These are phyloP conservation scores for Microbotryomycetes sp. DNA, from an alignment of 1,284 basidiomycete genomes.

Conservation along the genomic window DNA sequence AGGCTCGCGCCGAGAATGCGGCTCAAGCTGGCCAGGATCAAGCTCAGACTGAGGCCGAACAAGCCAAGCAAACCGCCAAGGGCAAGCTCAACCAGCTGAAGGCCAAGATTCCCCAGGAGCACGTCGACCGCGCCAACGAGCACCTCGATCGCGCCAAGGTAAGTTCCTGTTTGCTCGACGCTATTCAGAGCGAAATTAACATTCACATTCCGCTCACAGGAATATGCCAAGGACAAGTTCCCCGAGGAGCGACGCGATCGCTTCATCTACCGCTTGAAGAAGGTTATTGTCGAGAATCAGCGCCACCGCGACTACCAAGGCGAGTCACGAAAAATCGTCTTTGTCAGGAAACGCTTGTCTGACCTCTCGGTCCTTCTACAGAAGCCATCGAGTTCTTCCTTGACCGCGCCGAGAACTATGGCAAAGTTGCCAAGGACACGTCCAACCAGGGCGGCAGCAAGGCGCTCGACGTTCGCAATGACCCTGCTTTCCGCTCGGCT, in stretches of 20 bases:
- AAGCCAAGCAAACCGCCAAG: slow-evolving; percentile 42
- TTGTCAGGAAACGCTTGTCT: too few species aligned
- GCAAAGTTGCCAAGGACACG: slow-evolving; percentile 53
- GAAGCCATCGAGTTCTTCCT: slow-evolving; percentile 44
- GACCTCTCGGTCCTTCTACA: not conserved
- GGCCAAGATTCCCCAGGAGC: slow-evolving; percentile 53
- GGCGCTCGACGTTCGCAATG: slow-evolving; percentile 46
- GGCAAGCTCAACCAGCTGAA: slow-evolving; percentile 52
- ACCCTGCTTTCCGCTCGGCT: slow-evolving; percentile 55
- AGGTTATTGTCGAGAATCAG: slow-evolving; percentile 87
- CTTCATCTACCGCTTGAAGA: slow-evolving; percentile 71
- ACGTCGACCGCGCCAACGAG: slow-evolving; percentile 50
- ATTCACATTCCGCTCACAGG: slow-evolving; percentile 31
- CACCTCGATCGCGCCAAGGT: slow-evolving; percentile 48
- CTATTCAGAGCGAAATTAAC: not conserved
- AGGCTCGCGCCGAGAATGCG: slow-evolving; percentile 30
- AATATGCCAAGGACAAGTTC: slow-evolving; percentile 72
- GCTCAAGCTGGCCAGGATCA: slow-evolving; percentile 22
- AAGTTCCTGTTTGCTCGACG: not conserved
- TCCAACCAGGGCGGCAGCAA: slow-evolving; percentile 39
- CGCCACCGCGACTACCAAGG: slow-evolving; percentile 84
- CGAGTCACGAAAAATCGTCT: slow-evolving; percentile 38
- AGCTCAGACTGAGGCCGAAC: slow-evolving; percentile 41
- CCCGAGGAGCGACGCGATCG: slow-evolving; percentile 76
- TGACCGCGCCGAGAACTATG: slow-evolving; percentile 54